phyloP scores from a whole-genome alignment of 2,329 filamentous ascomycete species.

The Dothidotthia symphoricarpi region DNA sequence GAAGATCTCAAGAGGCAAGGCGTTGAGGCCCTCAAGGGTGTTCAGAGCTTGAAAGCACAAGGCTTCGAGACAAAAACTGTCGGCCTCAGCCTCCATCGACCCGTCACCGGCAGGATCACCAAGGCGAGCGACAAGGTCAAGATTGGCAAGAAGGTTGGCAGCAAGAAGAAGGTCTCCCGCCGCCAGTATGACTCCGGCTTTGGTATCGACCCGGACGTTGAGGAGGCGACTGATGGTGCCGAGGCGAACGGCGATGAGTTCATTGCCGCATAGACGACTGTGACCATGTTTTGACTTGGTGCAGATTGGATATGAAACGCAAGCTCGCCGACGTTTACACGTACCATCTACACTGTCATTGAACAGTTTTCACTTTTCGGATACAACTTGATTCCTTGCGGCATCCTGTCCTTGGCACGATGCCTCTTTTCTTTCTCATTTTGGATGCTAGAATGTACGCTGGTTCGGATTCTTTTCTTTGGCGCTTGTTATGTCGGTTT shows the following conservation, averaged over 20 bases:
- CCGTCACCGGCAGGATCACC: constrained; percentile 29
- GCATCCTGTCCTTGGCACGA: too few relatives aligned
- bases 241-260: constrained; percentile 10
- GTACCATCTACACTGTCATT: too few relatives aligned
- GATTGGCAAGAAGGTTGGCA: constrained; percentile 32
- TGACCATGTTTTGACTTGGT: too few relatives aligned
- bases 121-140: constrained; percentile 36
- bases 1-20: constrained; percentile 29
- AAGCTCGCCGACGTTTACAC: too few relatives aligned
- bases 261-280: constrained; percentile 15
- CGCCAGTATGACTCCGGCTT: constrained; percentile 38
- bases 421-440: too few relatives aligned
- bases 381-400: too few relatives aligned
- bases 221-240: constrained; percentile 4
- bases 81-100: constrained; percentile 26
- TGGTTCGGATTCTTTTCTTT: too few relatives aligned
- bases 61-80: constrained; percentile 32
- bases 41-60: constrained; percentile 36
- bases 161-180: constrained; percentile 24
- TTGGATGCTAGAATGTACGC: too few relatives aligned
- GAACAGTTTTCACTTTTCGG: too few relatives aligned
- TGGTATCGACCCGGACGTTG: constrained; percentile 26
- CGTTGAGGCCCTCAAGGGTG: constrained; percentile 27
- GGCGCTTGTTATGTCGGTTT: too few relatives aligned
- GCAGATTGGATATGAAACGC: too few relatives aligned